A percentile compares a stretch with the other conserved stretches of the same genome.
Conservation (phyloP, 2,329 filamentous ascomycete genomes). For the Diaporthe helianthi region DNA sequence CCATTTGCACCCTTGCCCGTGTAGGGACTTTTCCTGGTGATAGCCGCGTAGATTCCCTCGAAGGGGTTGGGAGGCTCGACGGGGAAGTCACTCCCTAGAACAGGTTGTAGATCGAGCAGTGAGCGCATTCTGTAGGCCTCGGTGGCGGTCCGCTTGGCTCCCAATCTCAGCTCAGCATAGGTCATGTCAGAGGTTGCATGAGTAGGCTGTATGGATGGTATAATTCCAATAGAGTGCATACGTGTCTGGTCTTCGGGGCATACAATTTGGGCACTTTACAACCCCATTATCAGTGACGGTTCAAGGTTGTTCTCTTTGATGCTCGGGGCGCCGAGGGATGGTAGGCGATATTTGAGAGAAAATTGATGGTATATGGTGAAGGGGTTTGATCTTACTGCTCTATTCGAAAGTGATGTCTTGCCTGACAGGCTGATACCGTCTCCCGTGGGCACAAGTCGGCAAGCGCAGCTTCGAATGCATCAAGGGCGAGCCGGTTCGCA, state of each 20-base stretch:
- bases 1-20: conserved; percentile 59
- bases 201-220: conserved; percentile 75
- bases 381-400: conserved; percentile 56
- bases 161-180: conserved; percentile 68
- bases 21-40: conserved; percentile 65
- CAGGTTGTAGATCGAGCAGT: conserved; percentile 58
- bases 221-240: conserved; percentile 64
- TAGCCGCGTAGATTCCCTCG: conserved; percentile 72
- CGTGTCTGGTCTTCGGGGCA: conserved; percentile 68
- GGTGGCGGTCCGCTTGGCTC: conserved; percentile 56
- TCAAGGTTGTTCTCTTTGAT: not conserved
- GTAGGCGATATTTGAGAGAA: not conserved
- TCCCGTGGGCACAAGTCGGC: conserved; percentile 56
- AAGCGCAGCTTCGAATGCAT: conserved; percentile 66
- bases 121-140: conserved; percentile 73
- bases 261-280: conserved; percentile 64
- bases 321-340: not conserved
- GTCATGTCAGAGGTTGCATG: conserved; percentile 76
- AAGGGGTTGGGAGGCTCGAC: conserved; percentile 74
- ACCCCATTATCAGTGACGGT: not conserved
- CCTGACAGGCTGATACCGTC: conserved; percentile 57
- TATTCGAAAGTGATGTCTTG: conserved; percentile 67
- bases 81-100: conserved; percentile 75
- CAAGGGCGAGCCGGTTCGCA: conserved; percentile 69
- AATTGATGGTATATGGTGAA: not conserved